These are phyloP conservation scores for Nannochloropsis gaditana DNA, from an alignment of 108 stramenopile species.

Conservation along the genomic window DNA sequence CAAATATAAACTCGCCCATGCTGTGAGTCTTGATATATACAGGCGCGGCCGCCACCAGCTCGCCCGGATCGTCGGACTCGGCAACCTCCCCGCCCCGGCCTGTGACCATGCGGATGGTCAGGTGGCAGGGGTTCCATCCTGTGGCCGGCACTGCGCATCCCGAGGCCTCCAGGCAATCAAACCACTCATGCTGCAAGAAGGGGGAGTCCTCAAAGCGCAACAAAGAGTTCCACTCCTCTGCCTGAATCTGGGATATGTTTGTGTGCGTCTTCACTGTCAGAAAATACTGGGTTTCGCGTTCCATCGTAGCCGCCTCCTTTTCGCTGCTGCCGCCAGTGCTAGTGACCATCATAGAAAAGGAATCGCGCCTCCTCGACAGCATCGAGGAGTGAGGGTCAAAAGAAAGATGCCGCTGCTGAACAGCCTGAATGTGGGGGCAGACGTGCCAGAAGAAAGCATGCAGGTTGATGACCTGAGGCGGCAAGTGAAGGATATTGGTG, in stretches of 20 bases:
- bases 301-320: not conserved
- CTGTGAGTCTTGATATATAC: constrained; percentile 62
- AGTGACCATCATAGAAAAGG: not conserved
- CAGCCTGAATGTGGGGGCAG: not conserved
- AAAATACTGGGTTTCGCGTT: not conserved
- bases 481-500: not conserved
- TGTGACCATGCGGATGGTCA: constrained; percentile 6
- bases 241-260: not conserved
- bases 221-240: constrained; percentile 15
- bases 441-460: not conserved
- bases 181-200: constrained; percentile 48
- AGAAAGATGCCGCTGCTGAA: not conserved
- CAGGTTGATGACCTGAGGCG: not conserved
- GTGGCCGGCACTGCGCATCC: constrained; percentile 32
- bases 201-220: constrained; percentile 37
- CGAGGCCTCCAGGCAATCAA: constrained; percentile 44
- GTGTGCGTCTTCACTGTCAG: not conserved
- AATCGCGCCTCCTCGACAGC: not conserved
- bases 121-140: constrained; percentile 24
- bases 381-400: not conserved
- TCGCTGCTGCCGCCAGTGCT: not conserved
- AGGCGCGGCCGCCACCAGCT: constrained; percentile 48
- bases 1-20: constrained; percentile 71
- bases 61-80: not conserved
- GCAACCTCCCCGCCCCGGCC: not conserved